Base-by-base conservation (phyloP, 169 alveolate species). In the Theileria parva region DNA sequence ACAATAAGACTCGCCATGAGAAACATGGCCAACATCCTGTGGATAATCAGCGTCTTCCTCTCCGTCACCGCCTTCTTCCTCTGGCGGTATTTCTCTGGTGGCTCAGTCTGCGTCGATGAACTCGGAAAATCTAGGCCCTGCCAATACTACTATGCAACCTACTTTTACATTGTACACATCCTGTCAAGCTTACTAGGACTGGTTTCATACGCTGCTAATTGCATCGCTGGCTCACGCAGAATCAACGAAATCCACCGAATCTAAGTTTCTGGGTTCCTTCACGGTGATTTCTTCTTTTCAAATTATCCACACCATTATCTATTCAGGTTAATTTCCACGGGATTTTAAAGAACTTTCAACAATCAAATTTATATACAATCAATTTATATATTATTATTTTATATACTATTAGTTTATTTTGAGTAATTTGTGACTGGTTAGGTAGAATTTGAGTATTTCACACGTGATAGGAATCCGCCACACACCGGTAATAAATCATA, bases 91-190 rank as follows among this genome's bases (percentile, higher is more conserved):
- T 53, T 59, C 53, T 9, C 83, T 23, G 74, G 66, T 12, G 44
- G 64, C 6, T 7, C 79, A n/a, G 32, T 51, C 17, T 84, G 86
- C 79, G 77, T 84, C 25, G 60, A 77, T 55, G 86, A 19, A 27
- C 27, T 15, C 13, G 90, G 90, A 6, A 61, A 23, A 13, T 23
- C 73, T 0, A 55, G 27, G 27, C 39, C 75, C 0, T 76, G 90
- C 55, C 28, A 51, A 1, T 1, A 77, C 6, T 4, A 28, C 61
- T 7, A 50, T 1, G 48, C 71, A 39, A 17, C 77, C 25, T 1
- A 25, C 44, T 27, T 77, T 3, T 77, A 57, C 70, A 0, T 81
- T n/a, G 0, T 69, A 4, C 65, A 70, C 74, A 23, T 69, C 57
- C 0, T 28, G 0, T 0, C 21, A 30, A 72, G 53, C 79, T 34